Base-by-base conservation (phyloP, 1,284 basidiomycete genomes). In the Phylloboletellus chloephorus region DNA sequence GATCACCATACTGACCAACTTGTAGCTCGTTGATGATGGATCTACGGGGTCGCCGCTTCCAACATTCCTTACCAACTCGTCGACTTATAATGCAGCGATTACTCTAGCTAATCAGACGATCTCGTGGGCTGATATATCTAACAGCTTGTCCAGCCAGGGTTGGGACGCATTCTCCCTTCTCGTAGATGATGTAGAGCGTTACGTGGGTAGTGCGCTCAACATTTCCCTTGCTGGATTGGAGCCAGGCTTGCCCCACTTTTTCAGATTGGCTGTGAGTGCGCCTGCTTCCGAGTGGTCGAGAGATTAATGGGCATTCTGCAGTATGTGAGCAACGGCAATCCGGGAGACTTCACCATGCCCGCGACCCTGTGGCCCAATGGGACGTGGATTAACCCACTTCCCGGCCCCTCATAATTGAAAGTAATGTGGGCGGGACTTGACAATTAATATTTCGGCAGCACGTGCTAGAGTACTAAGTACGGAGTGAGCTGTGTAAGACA, bases 111-210 rank as follows among this genome's bases (percentile, higher is more conserved):
- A 81, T 47, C 79, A 82, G 51, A 73, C 69, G 0, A 71, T 88
- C 2, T 64, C 62, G 2, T 93, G 89, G 89, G 67, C 67, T 30
- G 51, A 64, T 0, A 68, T 87, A n/a, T 61, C 72, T 0, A 59
- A 67, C 8, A 51, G 60, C 19, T 37, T 54, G 20, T 31, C 35
- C 5, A 38, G 52, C 5, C 64, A 67, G 43, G 70, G 68, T n/a
- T 91, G 82, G 83, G 79, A 85, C 53, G 82, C 82, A 1, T 91
- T 88, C 54, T 67, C 78, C 1, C 71, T 94, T 25, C 70, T 94
- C 7, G 74, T 94, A 7, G 88, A 94, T 57, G 91, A 93, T 52
- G 89, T 94, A 0, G 76, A 90, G 56, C 72, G 83, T 44, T 90
- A 83, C 56, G 60, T 69, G 13, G 87, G 89, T 4, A 56, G 66